Conservation (phyloP, 345 rosid genomes). For the Cardamine occulta region DNA sequence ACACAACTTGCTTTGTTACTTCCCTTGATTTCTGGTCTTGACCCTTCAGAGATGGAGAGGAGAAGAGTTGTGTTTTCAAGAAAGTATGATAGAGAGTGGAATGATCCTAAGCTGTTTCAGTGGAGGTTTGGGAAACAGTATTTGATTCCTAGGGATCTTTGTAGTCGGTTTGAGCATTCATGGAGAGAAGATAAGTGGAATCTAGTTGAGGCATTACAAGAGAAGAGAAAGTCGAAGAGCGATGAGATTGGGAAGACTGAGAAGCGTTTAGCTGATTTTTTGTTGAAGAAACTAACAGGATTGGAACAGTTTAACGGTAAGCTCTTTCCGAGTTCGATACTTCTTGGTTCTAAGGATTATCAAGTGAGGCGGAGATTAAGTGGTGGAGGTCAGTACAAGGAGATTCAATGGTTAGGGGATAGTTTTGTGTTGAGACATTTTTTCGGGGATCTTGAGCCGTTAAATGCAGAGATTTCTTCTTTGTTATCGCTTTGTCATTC, state of each 20-base stretch:
- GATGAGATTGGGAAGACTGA: conserved; percentile 56
- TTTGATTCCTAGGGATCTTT: conserved; percentile 58
- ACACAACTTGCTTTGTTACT: conserved; percentile 71
- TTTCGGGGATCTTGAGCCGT: conserved; percentile 58
- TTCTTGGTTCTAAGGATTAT: conserved; percentile 68
- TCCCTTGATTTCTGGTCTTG: conserved; percentile 81
- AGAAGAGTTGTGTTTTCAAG: conserved; percentile 61
- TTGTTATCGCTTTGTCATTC: conserved; percentile 84
- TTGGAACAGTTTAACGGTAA: conserved; percentile 49
- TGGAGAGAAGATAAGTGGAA: conserved; percentile 84
- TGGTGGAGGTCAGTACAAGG: conserved; percentile 70
- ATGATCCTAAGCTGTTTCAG: conserved; percentile 75
- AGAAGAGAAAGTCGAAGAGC: conserved; percentile 53
- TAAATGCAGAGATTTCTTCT: conserved; percentile 59
- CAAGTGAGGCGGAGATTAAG: conserved; percentile 74
- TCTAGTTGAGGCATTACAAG: conserved; percentile 63
- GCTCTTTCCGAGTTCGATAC: conserved; percentile 67
- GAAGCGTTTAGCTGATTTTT: conserved; percentile 61
- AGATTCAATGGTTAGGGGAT: conserved; percentile 91
- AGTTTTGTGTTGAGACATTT: conserved; percentile 68
- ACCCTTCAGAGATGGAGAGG: conserved; percentile 78
- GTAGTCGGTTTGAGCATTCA: conserved; percentile 58
- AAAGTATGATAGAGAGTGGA: conserved; percentile 78
- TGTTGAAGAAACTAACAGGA: conserved; percentile 64
- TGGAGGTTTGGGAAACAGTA: conserved; percentile 85